Evolutionary conservation across 345 rosid genomes (phyloP).

Genomic region (Salix udensis): DNA sequence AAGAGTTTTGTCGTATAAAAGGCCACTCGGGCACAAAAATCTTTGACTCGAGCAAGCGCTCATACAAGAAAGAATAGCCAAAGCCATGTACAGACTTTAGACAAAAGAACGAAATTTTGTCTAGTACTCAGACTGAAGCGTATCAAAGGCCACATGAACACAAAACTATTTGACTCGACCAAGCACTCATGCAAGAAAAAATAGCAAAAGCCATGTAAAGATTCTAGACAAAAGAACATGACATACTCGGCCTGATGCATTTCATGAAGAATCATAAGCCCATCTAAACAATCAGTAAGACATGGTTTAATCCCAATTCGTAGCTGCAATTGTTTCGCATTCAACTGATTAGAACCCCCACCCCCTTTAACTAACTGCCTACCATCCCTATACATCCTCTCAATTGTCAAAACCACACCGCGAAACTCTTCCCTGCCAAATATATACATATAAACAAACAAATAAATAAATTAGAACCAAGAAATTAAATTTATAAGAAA

Average conservation of each 20-base stretch:
- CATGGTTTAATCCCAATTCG: slow-evolving; percentile 68
- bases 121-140: slow-evolving; percentile 59
- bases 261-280: slow-evolving; percentile 57
- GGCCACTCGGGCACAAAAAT: neutral
- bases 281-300: slow-evolving; percentile 65
- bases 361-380: slow-evolving; percentile 51
- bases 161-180: too few relatives aligned
- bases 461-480: neutral
- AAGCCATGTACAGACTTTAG: neutral
- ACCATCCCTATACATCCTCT: slow-evolving; percentile 50
- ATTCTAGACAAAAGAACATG: neutral
- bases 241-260: slow-evolving; percentile 74
- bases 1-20: neutral
- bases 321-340: slow-evolving; percentile 43
- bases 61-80: neutral
- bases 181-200: neutral
- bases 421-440: slow-evolving; percentile 55
- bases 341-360: slow-evolving; percentile 34
- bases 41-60: neutral
- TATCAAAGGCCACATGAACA: too few relatives aligned
- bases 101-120: neutral
- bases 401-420: slow-evolving; percentile 47
- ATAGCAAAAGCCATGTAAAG: too few relatives aligned
- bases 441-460: neutral
- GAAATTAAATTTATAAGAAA: neutral